These are phyloP conservation scores for Petunia secreta DNA, from an alignment of 257 asterid species.

Conservation along the genomic window DNA sequence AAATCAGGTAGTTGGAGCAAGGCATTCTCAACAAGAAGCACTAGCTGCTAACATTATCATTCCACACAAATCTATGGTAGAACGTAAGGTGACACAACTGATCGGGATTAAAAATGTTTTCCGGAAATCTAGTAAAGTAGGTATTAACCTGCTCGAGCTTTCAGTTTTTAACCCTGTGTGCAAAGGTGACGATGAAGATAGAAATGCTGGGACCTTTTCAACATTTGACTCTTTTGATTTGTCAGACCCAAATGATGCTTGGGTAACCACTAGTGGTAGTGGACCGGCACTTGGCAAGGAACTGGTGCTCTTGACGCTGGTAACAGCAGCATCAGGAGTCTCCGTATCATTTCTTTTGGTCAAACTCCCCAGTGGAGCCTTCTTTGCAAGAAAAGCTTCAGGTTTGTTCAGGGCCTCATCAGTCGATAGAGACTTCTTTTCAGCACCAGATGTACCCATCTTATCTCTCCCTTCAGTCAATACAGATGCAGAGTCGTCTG, in stretches of 20 bases:
- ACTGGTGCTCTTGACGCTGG: slow-evolving; percentile 38
- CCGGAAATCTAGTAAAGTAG: not conserved
- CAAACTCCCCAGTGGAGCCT: slow-evolving; percentile 32
- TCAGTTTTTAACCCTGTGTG: slow-evolving; percentile 24
- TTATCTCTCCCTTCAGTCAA: slow-evolving; percentile 38
- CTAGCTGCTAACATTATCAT: slow-evolving; percentile 3
- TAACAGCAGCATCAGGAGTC: slow-evolving; percentile 31
- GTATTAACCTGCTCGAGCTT: slow-evolving; percentile 34
- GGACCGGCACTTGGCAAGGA: slow-evolving; percentile 32
- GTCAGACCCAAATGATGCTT: slow-evolving; percentile 27
- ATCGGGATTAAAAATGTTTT: not conserved
- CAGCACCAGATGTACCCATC: slow-evolving; percentile 32
- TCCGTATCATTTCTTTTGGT: slow-evolving; percentile 39
- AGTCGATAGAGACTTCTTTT: slow-evolving; percentile 22
- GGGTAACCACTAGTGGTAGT: not conserved
- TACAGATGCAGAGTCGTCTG: slow-evolving; percentile 44
- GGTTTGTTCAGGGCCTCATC: slow-evolving; percentile 29
- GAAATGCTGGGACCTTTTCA: slow-evolving; percentile 28
- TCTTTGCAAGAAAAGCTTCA: slow-evolving; percentile 35
- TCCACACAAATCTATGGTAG: slow-evolving; percentile 10
- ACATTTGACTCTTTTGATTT: slow-evolving; percentile 44
- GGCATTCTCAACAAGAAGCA: not conserved
- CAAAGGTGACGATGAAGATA: slow-evolving; percentile 27
- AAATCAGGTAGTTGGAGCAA: not conserved
- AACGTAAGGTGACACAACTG: not conserved